Base-by-base conservation (phyloP, 2,329 filamentous ascomycete species). In the Daldinia sp. region DNA sequence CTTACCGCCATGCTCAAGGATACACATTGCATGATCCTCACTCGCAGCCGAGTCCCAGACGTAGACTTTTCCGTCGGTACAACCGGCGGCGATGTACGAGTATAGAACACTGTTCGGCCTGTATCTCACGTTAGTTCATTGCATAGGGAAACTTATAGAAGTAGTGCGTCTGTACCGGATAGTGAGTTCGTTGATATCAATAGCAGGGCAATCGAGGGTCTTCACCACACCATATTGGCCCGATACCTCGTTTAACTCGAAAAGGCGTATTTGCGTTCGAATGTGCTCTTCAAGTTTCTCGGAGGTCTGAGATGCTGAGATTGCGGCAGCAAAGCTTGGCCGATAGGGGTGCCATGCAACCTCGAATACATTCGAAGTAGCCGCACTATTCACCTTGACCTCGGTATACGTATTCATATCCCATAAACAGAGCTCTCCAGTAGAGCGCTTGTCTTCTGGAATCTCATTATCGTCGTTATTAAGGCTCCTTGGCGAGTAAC, bases 161-260 rank as follows among this genome's bases (percentile, higher is more conserved):
- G 48, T 10, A 42, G 20, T 55, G 6, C 12, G n/a, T 48, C 72
- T 75, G 72, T 78, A 83, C 81, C 84, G 83, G 39, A 90, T 82
- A 0, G 85, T 85, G 1, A 91, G 78, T 75, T 90, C 88, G 72
- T 90, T 91, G 73, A 91, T 88, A 67, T 90, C 89, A 0, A 83
- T 76, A 0, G 88, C 88, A 1, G 79, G 77, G 72, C 89, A 91
- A 75, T 90, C 88, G 1, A 90, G 81, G 0, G 83, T 82, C 73
- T 87, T 86, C 6, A 85, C 79, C 35, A 86, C 83, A 35, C 77
- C 78, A 67, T 83, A 87, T 0, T 79, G 78, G 1, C 76, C 76
- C 0, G 74, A 75, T 7, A 75, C 74, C 23, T 75, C 67, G 6
- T 77, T 76, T 1, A 75, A 73, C 4, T 77, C 79, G 70, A 88